Evolutionary conservation across 495 filamentous ascomycete genomes (phyloP), one percentile per base, ranked within the genome.

Genomic region (Neurospora tetraspora): DNA sequence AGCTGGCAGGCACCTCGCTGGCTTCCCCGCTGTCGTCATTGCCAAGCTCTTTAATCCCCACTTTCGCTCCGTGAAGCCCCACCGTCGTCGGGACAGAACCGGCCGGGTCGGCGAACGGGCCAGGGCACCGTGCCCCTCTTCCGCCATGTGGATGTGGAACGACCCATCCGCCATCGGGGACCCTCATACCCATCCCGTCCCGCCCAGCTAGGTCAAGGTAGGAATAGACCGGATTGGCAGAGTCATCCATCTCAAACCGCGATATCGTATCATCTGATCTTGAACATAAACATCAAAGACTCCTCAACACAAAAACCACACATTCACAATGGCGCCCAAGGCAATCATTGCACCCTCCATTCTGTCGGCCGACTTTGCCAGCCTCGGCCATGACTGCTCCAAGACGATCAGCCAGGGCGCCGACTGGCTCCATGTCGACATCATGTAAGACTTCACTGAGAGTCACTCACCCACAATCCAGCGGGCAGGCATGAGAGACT

Each of bases 341-440:
- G 91, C 96, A 45, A 97, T 98, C 81, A 97, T 98, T 79, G 94
- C 95, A 11, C 96, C 96, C 20, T 99, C 96, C 18, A 98, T 99
- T 75, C 91, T 99, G 65, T 95, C 94, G 77, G 96, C 96, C 71
- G 94, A 99, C 86, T 99, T 99, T 81, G 93, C 89, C 75, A 86
- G 89, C 72, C 90, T 99, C 59, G 93, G 94, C 77, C 86, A 86
- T 76, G 96, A 92, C 81, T 99, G 96, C 83, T 88, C 88, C 23
- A 85, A 87, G 71, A 97, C 92, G 71, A 97, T 99, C 74, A 84
- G 85, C 31, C 85, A 92, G 69, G 93, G 93, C 61, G 92, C 94
- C 71, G 92, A 97, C 85, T 98, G 96, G 91, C 87, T 94, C 74
- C 91, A 93, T 82, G 88, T 94, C 76, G 92, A 97, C 80, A 95